phyloP scores from a whole-genome alignment of 768 basidiomycete species.

The Lentinus brumalis region DNA sequence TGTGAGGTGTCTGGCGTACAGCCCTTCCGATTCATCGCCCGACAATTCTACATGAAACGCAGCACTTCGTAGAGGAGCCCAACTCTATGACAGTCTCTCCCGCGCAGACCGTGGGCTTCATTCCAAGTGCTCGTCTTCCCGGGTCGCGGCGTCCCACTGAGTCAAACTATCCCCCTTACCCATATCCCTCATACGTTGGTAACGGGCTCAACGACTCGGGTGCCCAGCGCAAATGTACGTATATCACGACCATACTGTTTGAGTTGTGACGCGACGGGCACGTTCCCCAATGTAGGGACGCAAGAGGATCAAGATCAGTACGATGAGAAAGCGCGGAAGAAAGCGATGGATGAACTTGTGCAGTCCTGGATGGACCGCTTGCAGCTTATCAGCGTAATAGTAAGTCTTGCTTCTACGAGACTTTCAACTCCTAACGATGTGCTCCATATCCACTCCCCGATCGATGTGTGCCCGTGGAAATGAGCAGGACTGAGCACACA shows the following conservation, averaged over 20 bases:
- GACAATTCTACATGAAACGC: background rate
- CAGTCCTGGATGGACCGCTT: conserved; percentile 65
- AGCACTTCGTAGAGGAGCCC: background rate
- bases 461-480: background rate
- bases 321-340: conserved; percentile 47
- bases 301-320: conserved; percentile 51
- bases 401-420: conserved; percentile 30
- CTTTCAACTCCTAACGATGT: no score
- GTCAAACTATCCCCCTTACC: background rate
- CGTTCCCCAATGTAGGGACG: conserved; percentile 34
- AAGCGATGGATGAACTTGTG: conserved; percentile 52
- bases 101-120: background rate
- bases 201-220: background rate
- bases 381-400: conserved; percentile 61
- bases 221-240: background rate
- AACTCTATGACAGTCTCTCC: background rate
- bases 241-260: background rate
- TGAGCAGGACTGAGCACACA: background rate
- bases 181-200: background rate
- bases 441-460: no score
- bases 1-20: no score
- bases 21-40: background rate
- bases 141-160: background rate
- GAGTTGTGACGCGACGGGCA: background rate
- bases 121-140: background rate